phyloP scores from a whole-genome alignment of 768 basidiomycete species.

The Pholiota molesta region DNA sequence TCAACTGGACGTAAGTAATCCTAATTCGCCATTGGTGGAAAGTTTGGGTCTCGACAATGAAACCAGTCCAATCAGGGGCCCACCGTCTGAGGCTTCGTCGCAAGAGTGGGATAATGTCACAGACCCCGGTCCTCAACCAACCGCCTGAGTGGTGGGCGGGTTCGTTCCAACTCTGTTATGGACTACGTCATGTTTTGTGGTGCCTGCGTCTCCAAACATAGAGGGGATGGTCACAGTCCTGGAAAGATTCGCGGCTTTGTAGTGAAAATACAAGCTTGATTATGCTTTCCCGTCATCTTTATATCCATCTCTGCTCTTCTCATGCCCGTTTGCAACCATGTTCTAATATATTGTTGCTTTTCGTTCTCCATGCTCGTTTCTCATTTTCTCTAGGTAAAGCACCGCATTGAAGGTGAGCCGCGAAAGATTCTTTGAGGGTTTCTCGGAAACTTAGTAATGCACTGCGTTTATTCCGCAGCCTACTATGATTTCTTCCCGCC shows the following conservation, averaged over 20 bases:
- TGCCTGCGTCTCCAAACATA: slow-evolving; percentile 21
- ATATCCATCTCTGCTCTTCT: slow-evolving; percentile 28
- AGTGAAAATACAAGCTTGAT: slow-evolving; percentile 21
- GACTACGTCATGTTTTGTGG: slow-evolving; percentile 23
- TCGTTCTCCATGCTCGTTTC: slow-evolving; percentile 22
- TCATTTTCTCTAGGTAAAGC: slow-evolving; percentile 54
- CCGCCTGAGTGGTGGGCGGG: slow-evolving; percentile 34
- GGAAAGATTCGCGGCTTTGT: slow-evolving; percentile 26
- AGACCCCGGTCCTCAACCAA: slow-evolving; percentile 64
- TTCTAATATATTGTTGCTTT: slow-evolving; percentile 67
- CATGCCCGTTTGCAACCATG: slow-evolving; percentile 31
- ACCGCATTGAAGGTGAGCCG: slow-evolving; percentile 75
- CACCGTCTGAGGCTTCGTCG: slow-evolving; percentile 86
- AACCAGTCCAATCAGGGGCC: slow-evolving; percentile 64
- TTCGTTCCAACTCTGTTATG: slow-evolving; percentile 7
- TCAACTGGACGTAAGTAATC: slow-evolving; percentile 84
- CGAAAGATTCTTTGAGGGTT: slow-evolving; percentile 15
- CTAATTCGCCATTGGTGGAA: slow-evolving; percentile 40
- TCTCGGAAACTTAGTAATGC: slow-evolving; percentile 15
- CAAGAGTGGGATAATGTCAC: slow-evolving; percentile 91
- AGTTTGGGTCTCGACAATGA: slow-evolving; percentile 39
- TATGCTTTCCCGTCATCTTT: slow-evolving; percentile 21
- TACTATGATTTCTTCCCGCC: slow-evolving; percentile 83
- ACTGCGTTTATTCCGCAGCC: slow-evolving; percentile 44
- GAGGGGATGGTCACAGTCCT: slow-evolving; percentile 13